A percentile compares a stretch with the other conserved stretches of the same genome.
These are phyloP conservation scores for Cercospora brassicicola DNA, from an alignment of 2,329 filamentous ascomycete species.

Conservation along the genomic window DNA sequence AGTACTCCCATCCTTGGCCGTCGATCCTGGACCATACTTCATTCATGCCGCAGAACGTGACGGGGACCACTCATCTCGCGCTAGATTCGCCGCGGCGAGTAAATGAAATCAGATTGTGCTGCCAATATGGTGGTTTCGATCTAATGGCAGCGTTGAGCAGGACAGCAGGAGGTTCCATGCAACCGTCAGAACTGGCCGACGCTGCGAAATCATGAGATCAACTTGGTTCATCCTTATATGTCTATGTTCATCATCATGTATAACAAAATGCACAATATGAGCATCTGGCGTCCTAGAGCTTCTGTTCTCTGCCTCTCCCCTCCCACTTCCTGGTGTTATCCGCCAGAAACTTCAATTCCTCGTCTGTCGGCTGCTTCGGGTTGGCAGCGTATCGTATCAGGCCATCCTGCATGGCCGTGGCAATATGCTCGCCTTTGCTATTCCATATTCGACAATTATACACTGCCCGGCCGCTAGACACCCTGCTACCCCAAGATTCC, in stretches of 20 bases:
- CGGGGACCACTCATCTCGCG: too few relatives aligned
- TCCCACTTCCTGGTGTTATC: constrained; percentile 1
- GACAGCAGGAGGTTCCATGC: too few relatives aligned
- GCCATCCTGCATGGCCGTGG: constrained; percentile 53
- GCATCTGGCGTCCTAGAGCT: not conserved
- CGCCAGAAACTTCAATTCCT: constrained; percentile 12
- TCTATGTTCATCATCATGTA: not conserved
- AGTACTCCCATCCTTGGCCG: not conserved
- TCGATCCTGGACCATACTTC: not conserved
- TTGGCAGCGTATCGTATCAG: constrained; percentile 40
- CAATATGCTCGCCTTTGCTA: constrained; percentile 46
- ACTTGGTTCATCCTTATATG: not conserved
- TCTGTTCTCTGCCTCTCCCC: constrained; percentile 1
- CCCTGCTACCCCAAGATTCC: constrained; percentile 50
- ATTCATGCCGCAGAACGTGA: not conserved
- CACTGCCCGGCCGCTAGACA: constrained; percentile 48
- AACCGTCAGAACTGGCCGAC: too few relatives aligned
- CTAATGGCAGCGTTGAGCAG: too few relatives aligned
- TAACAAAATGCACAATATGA: not conserved
- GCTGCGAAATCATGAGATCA: too few relatives aligned
- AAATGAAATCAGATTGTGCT: too few relatives aligned
- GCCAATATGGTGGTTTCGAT: too few relatives aligned
- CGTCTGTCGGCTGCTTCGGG: constrained; percentile 14
- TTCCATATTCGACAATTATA: constrained; percentile 52
- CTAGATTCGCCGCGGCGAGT: too few relatives aligned